Conservation (phyloP, 139 green algal species). For the Ostreobium quekettii region DNA sequence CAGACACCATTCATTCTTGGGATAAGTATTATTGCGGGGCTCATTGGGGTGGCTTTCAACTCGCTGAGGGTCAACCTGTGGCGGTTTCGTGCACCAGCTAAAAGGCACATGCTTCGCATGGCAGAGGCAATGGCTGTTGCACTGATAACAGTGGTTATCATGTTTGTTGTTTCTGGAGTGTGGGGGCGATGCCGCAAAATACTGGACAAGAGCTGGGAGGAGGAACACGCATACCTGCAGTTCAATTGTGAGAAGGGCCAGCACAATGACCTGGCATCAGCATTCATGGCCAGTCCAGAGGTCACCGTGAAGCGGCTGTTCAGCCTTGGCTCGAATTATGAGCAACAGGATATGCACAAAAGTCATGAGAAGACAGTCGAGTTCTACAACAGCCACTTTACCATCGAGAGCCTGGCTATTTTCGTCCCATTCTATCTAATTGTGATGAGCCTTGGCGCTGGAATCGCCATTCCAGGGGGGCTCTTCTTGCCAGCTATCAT, state of each 20-base stretch:
- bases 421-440: conserved; percentile 10
- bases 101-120: conserved; percentile 29
- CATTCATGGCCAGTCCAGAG: conserved; percentile 84
- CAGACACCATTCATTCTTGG: conserved; percentile 72
- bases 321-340: neutral
- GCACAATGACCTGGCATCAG: conserved; percentile 75
- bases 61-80: conserved; percentile 50
- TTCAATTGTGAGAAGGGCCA: conserved; percentile 32
- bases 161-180: too few species aligned
- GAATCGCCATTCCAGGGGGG: conserved; percentile 45
- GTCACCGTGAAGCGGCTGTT: conserved; percentile 71
- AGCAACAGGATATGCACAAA: too few species aligned
- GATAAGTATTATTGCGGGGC: conserved; percentile 63
- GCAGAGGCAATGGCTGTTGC: conserved; percentile 40
- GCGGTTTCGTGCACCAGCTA: too few species aligned
- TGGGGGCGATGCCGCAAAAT: too few species aligned
- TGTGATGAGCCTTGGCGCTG: neutral
- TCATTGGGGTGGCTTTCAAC: conserved; percentile 66
- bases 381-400: too few species aligned
- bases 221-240: conserved; percentile 18
- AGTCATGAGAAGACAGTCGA: too few species aligned
- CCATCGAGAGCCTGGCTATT: neutral
- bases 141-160: conserved; percentile 40
- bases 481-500: conserved; percentile 80
- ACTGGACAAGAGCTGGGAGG: too few species aligned